Base-by-base conservation (phyloP, 2,329 filamentous ascomycete genomes). In the Harringtonia lauricola region DNA sequence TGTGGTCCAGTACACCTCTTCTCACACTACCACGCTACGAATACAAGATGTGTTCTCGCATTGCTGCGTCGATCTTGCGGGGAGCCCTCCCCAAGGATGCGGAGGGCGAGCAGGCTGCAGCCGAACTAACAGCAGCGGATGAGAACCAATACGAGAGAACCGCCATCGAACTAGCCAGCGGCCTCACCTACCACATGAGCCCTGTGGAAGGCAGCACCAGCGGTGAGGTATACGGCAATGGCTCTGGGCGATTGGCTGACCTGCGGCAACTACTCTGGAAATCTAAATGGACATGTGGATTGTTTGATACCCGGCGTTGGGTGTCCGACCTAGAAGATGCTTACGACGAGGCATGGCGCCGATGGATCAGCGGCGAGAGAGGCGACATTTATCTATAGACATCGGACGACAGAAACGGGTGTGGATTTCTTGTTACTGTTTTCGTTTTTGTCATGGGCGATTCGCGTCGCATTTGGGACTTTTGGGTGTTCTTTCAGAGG, bases 1-100 rank as follows among this genome's bases (percentile, higher is more conserved):
- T 98, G 8, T 98, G 92, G 92, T 94, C 86, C 42, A 94, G 89
- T 53, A 96, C 92, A 1, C 92, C 92, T 6, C 68, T 98, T 19
- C 70, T 98, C 24, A 98, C 92, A 0, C 71, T 92, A 26, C 89
- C 92, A 12, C 78, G 92, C 30, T 95, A 96, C 61, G 77, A 84
- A 41, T 95, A 95, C 65, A 98, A 98, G 64, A 98, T 98, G 92
- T 98, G 92, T 63, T 94, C 87, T 36, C 84, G 92, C 43, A 98
- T 98, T 84, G 92, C 90, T 8, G 89, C 92, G 8, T 95, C 87
- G 12, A 96, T 98, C 45, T 71, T 98, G 26, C 85, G 80, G 51
- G 92, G 92, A 15, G 92, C 92, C 0, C 66, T 98, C 4, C 92
- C 92, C 0, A 82, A 79, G 51, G 72, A 68, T 0, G 64, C 68